phyloP scores from a whole-genome alignment of 2,329 filamentous ascomycete species.

The Helicocarpus griseus region DNA sequence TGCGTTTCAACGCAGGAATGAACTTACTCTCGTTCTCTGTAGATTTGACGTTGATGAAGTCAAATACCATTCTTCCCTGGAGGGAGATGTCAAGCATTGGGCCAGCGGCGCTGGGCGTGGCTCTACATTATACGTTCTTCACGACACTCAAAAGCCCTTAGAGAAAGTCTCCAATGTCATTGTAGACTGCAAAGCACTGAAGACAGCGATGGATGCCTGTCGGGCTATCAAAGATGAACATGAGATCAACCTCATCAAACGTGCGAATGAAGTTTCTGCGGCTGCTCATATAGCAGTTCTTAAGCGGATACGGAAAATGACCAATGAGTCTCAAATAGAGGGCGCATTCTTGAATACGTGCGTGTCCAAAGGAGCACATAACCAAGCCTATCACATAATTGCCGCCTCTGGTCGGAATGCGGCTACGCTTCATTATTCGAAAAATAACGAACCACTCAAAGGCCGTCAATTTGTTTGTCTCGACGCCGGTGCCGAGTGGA shows the following conservation, averaged over 20 bases:
- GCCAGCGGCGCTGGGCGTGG: constrained; percentile 16
- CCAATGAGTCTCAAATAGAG: constrained; percentile 75
- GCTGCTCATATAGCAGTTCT: constrained; percentile 57
- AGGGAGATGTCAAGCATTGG: constrained; percentile 41
- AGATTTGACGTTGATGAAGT: constrained; percentile 64
- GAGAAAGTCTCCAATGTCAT: background rate
- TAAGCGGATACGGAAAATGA: constrained; percentile 50
- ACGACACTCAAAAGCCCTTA: constrained; percentile 24
- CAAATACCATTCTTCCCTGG: constrained; percentile 44
- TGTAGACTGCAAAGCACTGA: constrained; percentile 20
- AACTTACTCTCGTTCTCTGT: constrained; percentile 9
- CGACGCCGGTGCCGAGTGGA: constrained; percentile 72
- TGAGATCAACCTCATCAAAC: constrained; percentile 62
- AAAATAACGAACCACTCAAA: constrained; percentile 60
- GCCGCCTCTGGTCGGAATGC: constrained; percentile 71
- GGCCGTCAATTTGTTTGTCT: constrained; percentile 72
- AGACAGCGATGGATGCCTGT: constrained; percentile 53
- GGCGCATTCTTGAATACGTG: constrained; percentile 69
- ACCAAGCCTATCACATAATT: constrained; percentile 83
- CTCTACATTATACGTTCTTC: constrained; percentile 28
- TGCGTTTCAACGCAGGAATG: background rate
- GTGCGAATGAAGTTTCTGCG: constrained; percentile 62
- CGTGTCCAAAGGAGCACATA: constrained; percentile 62
- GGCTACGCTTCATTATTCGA: constrained; percentile 78
- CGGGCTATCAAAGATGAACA: constrained; percentile 66